A percentile compares a stretch with the other conserved stretches of the same genome.
phyloP scores from a whole-genome alignment of 1,284 basidiomycete species.

The Phellinidium pouzarii region DNA sequence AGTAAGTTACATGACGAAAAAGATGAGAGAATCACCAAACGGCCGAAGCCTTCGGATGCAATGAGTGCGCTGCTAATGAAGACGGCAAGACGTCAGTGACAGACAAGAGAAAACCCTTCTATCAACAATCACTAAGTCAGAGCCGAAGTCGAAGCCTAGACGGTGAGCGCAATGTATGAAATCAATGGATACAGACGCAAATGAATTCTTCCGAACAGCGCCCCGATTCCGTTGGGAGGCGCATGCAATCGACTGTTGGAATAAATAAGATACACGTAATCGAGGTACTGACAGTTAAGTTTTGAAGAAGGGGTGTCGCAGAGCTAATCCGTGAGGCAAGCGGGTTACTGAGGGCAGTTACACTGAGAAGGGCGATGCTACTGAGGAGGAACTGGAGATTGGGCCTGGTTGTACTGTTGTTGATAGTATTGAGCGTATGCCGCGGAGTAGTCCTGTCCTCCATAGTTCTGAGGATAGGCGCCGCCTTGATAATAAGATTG shows the following conservation, averaged over 20 bases:
- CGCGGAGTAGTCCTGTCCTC: constrained; percentile 52
- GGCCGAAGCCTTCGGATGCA: background rate
- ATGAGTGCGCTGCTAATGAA: background rate
- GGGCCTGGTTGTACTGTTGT: constrained; percentile 18
- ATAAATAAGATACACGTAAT: background rate
- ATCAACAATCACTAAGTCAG: background rate
- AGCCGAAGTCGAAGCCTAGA: background rate
- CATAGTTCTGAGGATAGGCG: constrained; percentile 11
- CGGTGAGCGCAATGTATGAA: background rate
- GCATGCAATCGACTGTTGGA: background rate
- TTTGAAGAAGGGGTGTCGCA: constrained; percentile 9
- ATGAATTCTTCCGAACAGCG: background rate
- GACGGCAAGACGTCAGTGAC: background rate
- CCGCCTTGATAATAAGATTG: constrained; percentile 19
- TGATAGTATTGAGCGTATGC: constrained; percentile 64
- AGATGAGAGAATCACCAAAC: background rate
- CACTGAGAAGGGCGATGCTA: background rate
- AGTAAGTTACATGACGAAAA: background rate
- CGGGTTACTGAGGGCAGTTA: too few species aligned
- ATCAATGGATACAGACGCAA: background rate
- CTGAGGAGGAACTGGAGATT: constrained; percentile 12
- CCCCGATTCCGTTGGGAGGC: background rate
- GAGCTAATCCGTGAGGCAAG: background rate
- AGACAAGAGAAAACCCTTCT: background rate
- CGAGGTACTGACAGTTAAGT: background rate